phyloP scores from a whole-genome alignment of 805 yeast species.

The Myxozyma kluyveri region DNA sequence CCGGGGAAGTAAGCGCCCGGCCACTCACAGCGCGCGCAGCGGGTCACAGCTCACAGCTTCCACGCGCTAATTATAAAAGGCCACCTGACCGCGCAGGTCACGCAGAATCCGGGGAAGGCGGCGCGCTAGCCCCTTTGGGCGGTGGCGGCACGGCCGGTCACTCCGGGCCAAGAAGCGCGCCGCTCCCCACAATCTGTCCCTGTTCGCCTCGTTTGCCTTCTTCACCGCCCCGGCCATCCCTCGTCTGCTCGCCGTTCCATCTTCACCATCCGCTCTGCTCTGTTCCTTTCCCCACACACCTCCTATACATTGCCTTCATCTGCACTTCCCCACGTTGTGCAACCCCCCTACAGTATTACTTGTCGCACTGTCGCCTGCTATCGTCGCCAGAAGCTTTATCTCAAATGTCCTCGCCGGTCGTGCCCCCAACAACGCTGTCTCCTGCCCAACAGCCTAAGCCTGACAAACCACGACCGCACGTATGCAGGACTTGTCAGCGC shows the following conservation, averaged over 20 bases:
- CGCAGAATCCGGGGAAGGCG: constrained; percentile 6
- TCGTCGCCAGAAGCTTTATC: too few species aligned
- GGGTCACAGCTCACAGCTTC: too few species aligned
- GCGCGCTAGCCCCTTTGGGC: constrained; percentile 37
- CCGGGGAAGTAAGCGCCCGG: too few species aligned
- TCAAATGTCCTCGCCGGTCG: neutral
- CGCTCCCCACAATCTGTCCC: constrained; percentile 1
- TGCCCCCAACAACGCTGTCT: neutral
- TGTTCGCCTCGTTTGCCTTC: neutral
- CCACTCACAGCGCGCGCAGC: too few species aligned
- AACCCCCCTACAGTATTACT: too few species aligned
- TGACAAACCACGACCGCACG: constrained; percentile 90
- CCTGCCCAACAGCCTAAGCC: constrained; percentile 48
- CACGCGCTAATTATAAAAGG: too few species aligned
- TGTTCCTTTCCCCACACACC: neutral
- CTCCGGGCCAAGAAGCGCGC: neutral
- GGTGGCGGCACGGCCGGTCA: neutral
- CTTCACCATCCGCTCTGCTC: neutral
- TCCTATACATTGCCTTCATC: too few species aligned
- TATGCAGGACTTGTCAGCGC: constrained; percentile 85
- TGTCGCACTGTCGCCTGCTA: too few species aligned
- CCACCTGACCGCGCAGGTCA: neutral
- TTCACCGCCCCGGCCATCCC: neutral
- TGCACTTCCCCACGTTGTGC: too few species aligned
- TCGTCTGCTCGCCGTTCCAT: neutral